phyloP scores from a whole-genome alignment of 768 basidiomycete genomes.

The Kwoniella bestiolae region DNA sequence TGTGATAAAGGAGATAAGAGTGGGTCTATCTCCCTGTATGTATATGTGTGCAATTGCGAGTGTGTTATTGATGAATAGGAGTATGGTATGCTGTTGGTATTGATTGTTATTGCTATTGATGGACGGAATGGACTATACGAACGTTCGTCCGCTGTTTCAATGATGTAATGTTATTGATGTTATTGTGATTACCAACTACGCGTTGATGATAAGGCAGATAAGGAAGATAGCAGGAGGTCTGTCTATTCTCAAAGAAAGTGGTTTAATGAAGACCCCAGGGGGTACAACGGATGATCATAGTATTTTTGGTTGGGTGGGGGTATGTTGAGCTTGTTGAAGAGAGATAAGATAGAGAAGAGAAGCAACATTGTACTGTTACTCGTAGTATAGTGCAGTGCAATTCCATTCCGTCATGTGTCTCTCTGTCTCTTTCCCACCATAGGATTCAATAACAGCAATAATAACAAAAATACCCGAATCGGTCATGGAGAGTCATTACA shows the following conservation, averaged over 20 bases:
- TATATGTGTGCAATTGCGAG: too few relatives aligned
- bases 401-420: slow-evolving; percentile 6
- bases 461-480: not conserved
- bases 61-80: too few relatives aligned
- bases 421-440: not conserved
- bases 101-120: not conserved
- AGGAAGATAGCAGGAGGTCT: not conserved
- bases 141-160: slow-evolving; percentile 20
- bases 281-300: slow-evolving; percentile 26
- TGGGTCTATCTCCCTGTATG: not conserved
- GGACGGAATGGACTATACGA: slow-evolving; percentile 9
- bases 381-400: not conserved
- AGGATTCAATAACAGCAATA: not conserved
- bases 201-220: not conserved
- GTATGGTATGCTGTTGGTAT: not conserved
- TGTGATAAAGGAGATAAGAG: not conserved
- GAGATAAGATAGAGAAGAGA: not conserved
- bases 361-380: not conserved
- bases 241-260: slow-evolving; percentile 6
- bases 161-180: slow-evolving; percentile 4
- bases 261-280: slow-evolving; percentile 23
- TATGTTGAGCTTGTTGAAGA: not conserved
- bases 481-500: slow-evolving; percentile 3
- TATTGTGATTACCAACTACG: not conserved
- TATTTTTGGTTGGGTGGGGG: not conserved